These are phyloP conservation scores for Eucalyptus marginata DNA, from an alignment of 345 rosid species.

Conservation along the genomic window DNA sequence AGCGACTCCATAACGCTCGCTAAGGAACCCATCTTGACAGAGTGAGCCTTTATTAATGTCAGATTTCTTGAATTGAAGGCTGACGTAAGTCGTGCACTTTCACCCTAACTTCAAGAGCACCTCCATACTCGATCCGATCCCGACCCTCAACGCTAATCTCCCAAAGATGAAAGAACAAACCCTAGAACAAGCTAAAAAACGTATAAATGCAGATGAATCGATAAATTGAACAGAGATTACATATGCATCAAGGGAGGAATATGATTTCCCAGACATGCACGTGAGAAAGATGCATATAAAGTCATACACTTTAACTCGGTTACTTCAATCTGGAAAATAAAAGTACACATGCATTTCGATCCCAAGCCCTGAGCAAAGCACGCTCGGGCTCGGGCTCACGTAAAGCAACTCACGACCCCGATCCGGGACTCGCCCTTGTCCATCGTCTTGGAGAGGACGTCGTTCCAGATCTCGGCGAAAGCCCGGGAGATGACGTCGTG, in stretches of 20 bases:
- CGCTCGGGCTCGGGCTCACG: not conserved
- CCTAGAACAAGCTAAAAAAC: not conserved
- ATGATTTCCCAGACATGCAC: not conserved
- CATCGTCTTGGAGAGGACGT: not conserved
- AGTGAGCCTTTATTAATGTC: not conserved
- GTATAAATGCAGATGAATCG: not conserved
- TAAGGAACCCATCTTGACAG: not conserved
- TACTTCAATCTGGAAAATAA: not conserved
- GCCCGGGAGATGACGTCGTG: slow-evolving; percentile 27
- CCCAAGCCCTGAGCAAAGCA: not conserved
- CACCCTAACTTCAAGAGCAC: not conserved
- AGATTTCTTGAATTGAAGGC: not conserved
- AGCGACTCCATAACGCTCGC: not conserved
- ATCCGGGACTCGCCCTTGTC: not conserved
- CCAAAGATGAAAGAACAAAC: not conserved
- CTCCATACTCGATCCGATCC: not conserved
- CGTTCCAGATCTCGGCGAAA: slow-evolving; percentile 35
- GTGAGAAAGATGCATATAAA: not conserved
- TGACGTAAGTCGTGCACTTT: not conserved
- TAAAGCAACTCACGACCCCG: not conserved
- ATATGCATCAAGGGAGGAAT: not conserved
- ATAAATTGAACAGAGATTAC: not conserved
- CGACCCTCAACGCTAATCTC: not conserved
- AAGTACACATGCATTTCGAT: not conserved
- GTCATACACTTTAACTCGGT: not conserved